A percentile compares a stretch with the other conserved stretches of the same genome.
These are phyloP conservation scores for Aphanomyces euteiches DNA, from an alignment of 352 stramenopile species.

Conservation along the genomic window DNA sequence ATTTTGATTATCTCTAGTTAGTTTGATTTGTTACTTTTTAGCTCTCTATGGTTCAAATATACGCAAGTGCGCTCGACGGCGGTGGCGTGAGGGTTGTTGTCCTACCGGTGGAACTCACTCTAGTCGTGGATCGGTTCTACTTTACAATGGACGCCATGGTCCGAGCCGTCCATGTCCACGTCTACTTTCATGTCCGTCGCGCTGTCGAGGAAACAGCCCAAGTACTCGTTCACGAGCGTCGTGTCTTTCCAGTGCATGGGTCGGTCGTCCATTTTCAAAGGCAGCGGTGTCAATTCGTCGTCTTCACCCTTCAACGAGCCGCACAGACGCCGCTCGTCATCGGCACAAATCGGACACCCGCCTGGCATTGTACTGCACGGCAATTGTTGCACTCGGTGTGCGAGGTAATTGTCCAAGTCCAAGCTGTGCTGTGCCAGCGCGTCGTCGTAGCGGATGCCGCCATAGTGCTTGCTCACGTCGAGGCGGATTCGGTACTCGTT, in stretches of 20 bases:
- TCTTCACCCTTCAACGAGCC: background rate
- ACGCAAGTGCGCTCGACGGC: too few relatives aligned
- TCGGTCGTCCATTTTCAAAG: slow-evolving; percentile 19
- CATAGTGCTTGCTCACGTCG: slow-evolving; percentile 77
- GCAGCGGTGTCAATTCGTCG: slow-evolving; percentile 12
- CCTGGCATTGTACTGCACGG: background rate
- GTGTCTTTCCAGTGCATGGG: slow-evolving; percentile 9
- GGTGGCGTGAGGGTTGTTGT: too few relatives aligned
- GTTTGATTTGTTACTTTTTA: too few relatives aligned
- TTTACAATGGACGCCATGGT: too few relatives aligned
- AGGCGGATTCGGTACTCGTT: slow-evolving; percentile 80
- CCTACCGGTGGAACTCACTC: too few relatives aligned
- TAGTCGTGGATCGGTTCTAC: too few relatives aligned
- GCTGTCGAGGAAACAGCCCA: background rate
- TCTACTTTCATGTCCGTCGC: background rate
- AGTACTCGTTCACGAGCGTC: background rate
- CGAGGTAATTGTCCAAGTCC: background rate
- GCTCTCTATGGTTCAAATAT: too few relatives aligned
- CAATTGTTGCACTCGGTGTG: background rate
- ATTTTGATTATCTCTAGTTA: too few relatives aligned
- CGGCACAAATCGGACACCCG: background rate
- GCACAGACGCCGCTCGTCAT: background rate
- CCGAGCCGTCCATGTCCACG: too few relatives aligned
- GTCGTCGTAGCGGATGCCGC: slow-evolving; percentile 79
- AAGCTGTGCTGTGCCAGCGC: slow-evolving; percentile 36